Evolutionary conservation across 140 eudicot species (phyloP).

Genomic region (Anethum foeniculum): DNA sequence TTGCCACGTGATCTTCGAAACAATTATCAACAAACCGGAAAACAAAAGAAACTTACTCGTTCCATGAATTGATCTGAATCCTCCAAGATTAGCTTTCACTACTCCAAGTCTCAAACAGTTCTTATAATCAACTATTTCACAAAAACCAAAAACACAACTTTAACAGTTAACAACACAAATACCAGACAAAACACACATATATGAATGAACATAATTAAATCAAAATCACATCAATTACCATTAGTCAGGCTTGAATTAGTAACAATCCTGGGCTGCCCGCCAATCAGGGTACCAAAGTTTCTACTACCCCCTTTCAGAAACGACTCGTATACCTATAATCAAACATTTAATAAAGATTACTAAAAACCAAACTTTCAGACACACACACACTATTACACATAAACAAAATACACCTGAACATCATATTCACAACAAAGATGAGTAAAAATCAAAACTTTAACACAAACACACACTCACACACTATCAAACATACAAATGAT

Average conservation of each 20-base stretch:
- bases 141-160: background rate
- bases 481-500: background rate
- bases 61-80: constrained; percentile 33
- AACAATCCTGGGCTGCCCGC: constrained; percentile 23
- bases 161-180: background rate
- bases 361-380: background rate
- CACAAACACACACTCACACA: background rate
- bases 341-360: background rate
- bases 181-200: background rate
- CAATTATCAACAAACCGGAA: background rate
- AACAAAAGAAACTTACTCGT: constrained; percentile 26
- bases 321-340: constrained; percentile 35
- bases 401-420: background rate
- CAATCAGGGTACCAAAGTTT: constrained; percentile 34
- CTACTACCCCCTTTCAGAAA: constrained; percentile 38
- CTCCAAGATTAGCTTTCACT: constrained; percentile 16
- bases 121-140: constrained; percentile 13
- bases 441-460: background rate
- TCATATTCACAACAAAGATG: background rate
- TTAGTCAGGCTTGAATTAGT: constrained; percentile 18
- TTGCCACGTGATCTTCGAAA: background rate
- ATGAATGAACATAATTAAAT: background rate
- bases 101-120: constrained; percentile 22
- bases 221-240: constrained; percentile 26
- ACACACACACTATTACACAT: background rate